Conservation (phyloP, 306 rosid genomes). For the Rosa rugosa region DNA sequence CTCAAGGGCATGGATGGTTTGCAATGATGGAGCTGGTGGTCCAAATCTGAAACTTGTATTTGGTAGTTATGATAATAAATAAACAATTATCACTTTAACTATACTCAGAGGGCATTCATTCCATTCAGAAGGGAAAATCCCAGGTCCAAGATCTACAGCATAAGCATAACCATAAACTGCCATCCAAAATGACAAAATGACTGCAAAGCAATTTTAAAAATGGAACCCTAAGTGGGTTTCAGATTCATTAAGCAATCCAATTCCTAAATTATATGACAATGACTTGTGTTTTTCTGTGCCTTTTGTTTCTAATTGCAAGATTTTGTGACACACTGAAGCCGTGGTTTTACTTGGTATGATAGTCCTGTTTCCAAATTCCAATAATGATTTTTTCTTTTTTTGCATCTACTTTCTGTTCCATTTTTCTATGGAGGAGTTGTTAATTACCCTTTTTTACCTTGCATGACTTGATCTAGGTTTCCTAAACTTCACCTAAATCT, state of each 20-base stretch:
- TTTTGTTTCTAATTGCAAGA: constrained; percentile 5
- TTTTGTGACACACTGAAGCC: constrained; percentile 24
- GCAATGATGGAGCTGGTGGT: constrained; percentile 15
- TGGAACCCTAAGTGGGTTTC: not conserved
- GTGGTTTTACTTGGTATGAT: constrained; percentile 13
- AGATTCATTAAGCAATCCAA: not conserved
- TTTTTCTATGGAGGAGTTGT: not conserved
- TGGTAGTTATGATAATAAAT: not conserved
- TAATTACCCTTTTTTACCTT: constrained; percentile 8
- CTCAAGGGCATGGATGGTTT: constrained; percentile 21
- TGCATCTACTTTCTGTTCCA: constrained; percentile 22
- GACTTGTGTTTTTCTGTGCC: constrained; percentile 30
- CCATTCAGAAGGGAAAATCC: not conserved
- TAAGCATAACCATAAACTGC: not conserved
- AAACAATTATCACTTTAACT: not conserved
- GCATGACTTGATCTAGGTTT: constrained; percentile 4
- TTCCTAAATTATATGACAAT: constrained; percentile 2
- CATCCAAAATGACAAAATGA: constrained; percentile 15
- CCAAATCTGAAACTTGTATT: constrained; percentile 7
- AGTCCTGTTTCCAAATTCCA: constrained; percentile 23
- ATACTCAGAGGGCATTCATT: not conserved
- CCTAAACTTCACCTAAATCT: constrained; percentile 28
- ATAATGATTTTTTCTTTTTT: constrained; percentile 13
- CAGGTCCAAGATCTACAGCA: not conserved
- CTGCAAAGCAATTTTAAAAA: not conserved